Conservation (phyloP, 2,329 filamentous ascomycete species). For the Xenosphaeropsis pyriputrescens region DNA sequence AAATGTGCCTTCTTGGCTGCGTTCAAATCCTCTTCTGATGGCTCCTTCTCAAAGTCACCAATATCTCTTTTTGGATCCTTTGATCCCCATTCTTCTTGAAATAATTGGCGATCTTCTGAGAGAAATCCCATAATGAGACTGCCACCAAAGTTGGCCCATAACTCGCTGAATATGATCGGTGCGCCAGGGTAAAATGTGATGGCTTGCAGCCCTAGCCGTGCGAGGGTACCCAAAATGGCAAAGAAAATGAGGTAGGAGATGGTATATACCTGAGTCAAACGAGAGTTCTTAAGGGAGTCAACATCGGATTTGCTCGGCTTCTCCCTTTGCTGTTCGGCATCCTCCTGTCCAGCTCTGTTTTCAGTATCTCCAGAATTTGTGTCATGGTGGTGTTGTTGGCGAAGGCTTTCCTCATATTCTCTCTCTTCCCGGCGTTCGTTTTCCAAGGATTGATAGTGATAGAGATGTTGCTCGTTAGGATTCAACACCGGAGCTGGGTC, state of each 20-base stretch:
- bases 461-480: slow-evolving; percentile 20
- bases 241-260: slow-evolving; percentile 77
- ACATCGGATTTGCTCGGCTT: neutral
- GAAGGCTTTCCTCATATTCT: slow-evolving; percentile 3
- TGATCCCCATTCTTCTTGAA: slow-evolving; percentile 45
- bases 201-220: slow-evolving; percentile 65
- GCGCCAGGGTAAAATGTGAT: slow-evolving; percentile 68
- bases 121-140: slow-evolving; percentile 78
- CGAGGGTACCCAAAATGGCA: slow-evolving; percentile 70
- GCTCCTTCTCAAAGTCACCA: slow-evolving; percentile 2
- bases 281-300: no score
- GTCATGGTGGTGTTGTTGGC: neutral
- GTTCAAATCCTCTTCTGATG: slow-evolving; percentile 10
- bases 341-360: slow-evolving; percentile 1
- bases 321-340: slow-evolving; percentile 5
- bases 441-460: slow-evolving; percentile 25
- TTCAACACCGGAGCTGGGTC: slow-evolving; percentile 29
- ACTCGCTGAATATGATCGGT: slow-evolving; percentile 55
- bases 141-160: slow-evolving; percentile 83
- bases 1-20: slow-evolving; percentile 41
- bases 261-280: slow-evolving; percentile 46
- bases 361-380: neutral
- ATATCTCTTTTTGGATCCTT: slow-evolving; percentile 4
- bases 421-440: slow-evolving; percentile 17
- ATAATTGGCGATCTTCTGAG: slow-evolving; percentile 61